Evolutionary conservation across 2,329 filamentous ascomycete species (phyloP).

Genomic region (Aureobasidium sp.): DNA sequence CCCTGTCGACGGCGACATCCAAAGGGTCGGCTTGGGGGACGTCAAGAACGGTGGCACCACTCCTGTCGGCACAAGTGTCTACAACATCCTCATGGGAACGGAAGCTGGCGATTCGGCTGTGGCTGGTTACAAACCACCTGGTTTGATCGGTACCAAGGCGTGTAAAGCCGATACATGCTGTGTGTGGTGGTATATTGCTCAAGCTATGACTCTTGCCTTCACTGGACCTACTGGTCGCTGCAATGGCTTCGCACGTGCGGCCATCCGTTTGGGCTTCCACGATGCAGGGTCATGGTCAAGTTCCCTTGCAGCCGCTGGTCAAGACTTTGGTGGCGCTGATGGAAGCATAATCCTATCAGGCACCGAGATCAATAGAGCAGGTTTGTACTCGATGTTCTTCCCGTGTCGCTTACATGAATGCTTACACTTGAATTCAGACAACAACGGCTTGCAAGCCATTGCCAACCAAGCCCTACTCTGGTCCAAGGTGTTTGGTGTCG

Average conservation of each 20-base stretch:
- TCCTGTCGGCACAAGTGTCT: conserved; percentile 15
- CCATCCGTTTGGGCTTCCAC: conserved; percentile 41
- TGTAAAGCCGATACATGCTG: conserved; percentile 35
- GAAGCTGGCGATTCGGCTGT: conserved; percentile 14
- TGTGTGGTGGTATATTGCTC: conserved; percentile 34
- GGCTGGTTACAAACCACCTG: conserved; percentile 15
- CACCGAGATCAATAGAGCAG: conserved; percentile 30
- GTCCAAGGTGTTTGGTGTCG: conserved; percentile 24
- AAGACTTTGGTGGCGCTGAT: conserved; percentile 36
- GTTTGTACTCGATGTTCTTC: neutral
- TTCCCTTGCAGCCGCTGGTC: conserved; percentile 22
- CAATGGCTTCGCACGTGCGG: conserved; percentile 33
- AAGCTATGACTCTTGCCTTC: conserved; percentile 30
- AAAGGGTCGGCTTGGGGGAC: conserved; percentile 11
- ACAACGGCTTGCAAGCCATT: conserved; percentile 16
- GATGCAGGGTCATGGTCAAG: conserved; percentile 38
- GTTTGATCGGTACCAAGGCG: conserved; percentile 5
- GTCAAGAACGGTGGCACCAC: conserved; percentile 16
- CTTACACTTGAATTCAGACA: conserved; percentile 22
- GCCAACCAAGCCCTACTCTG: conserved; percentile 13
- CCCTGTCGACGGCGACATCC: neutral
- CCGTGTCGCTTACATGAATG: neutral
- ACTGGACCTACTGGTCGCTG: conserved; percentile 28
- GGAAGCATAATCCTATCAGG: conserved; percentile 36
- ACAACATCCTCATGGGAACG: conserved; percentile 16